Evolutionary conservation across 1,284 basidiomycete genomes (phyloP).

Genomic region (Wolfiporia cocos): DNA sequence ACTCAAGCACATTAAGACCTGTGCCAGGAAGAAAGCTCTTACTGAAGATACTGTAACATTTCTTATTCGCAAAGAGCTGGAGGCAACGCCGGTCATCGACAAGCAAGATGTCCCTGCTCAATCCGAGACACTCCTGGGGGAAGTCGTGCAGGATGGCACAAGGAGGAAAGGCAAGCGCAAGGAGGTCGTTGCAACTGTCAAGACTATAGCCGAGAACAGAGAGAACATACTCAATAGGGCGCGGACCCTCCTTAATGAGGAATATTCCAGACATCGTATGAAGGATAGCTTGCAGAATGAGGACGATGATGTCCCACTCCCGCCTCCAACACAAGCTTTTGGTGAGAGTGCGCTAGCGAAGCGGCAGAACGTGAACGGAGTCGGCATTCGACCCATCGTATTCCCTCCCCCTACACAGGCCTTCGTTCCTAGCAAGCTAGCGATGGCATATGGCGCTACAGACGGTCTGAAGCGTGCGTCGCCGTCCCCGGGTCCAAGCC

Average conservation of each 20-base stretch:
- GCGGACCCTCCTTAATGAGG: no score
- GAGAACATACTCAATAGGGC: constrained; percentile 50
- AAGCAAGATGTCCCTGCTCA: constrained; percentile 15
- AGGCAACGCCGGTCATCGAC: constrained; percentile 14
- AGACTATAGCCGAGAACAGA: constrained; percentile 41
- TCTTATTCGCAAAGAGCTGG: constrained; percentile 46
- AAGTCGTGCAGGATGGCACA: constrained; percentile 38
- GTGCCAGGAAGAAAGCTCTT: constrained; percentile 54
- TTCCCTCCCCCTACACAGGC: constrained; percentile 14
- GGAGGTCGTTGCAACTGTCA: constrained; percentile 39
- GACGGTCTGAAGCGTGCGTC: no score
- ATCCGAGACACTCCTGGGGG: constrained; percentile 47
- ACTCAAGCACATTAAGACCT: constrained; percentile 56
- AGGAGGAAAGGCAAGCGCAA: constrained; percentile 39
- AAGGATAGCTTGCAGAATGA: background rate
- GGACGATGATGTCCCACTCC: background rate
- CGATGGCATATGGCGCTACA: background rate
- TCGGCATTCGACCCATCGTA: no score
- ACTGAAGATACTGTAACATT: constrained; percentile 46
- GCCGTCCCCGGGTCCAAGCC: no score
- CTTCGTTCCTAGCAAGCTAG: constrained; percentile 21
- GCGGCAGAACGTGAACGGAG: no score
- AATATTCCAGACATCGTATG: constrained; percentile 35
- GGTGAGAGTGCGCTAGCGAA: constrained; percentile 28
- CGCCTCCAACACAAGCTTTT: constrained; percentile 37